These are phyloP conservation scores for Melaleuca alternifolia DNA, from an alignment of 345 rosid species.

Conservation along the genomic window DNA sequence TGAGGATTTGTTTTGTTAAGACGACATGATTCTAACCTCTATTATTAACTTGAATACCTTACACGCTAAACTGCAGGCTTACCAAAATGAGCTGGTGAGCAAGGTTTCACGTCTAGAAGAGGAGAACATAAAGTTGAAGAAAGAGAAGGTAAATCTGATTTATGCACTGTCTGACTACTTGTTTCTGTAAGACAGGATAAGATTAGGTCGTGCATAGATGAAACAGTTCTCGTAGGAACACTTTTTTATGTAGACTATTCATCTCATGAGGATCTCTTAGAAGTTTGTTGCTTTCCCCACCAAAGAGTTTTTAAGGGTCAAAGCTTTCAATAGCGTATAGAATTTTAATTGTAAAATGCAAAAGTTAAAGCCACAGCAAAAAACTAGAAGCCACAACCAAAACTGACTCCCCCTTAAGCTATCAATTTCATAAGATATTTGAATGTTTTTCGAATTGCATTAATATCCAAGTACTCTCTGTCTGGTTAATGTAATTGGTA, in stretches of 20 bases:
- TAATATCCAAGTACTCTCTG: neutral
- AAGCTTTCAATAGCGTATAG: neutral
- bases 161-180: neutral
- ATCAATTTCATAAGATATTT: neutral
- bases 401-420: neutral
- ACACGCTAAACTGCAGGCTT: conserved; percentile 27
- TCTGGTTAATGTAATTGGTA: neutral
- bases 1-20: neutral
- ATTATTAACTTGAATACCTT: neutral
- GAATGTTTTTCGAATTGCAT: neutral
- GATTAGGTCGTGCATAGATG: neutral
- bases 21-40: neutral
- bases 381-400: neutral
- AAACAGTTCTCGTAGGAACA: neutral
- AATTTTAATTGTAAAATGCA: neutral
- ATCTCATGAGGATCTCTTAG: neutral
- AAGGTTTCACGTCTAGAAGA: conserved; percentile 45
- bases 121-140: conserved; percentile 39
- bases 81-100: conserved; percentile 46
- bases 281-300: neutral
- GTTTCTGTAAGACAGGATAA: neutral
- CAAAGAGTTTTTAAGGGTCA: neutral
- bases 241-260: neutral
- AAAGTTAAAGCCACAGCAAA: neutral
- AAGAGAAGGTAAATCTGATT: conserved; percentile 35